These are phyloP conservation scores for Chytriomyces sp. DNA, from an alignment of 192 early-diverging fungal genomes.

Conservation along the genomic window DNA sequence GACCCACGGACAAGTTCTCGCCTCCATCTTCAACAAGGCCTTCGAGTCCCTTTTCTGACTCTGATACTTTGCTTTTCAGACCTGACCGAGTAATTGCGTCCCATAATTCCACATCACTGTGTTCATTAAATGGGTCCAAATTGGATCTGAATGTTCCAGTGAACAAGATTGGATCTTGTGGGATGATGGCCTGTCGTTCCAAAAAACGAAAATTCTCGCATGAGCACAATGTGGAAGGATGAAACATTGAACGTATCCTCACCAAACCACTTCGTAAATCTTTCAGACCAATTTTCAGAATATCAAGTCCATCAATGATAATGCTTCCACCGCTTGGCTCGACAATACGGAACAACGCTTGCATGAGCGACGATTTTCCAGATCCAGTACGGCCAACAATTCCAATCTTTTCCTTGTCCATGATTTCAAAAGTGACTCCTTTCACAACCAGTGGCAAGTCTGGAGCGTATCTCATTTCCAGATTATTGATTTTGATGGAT, in stretches of 20 bases:
- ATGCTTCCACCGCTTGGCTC: slow-evolving; percentile 65
- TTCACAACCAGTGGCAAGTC: slow-evolving; percentile 57
- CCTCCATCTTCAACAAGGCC: slow-evolving; percentile 75
- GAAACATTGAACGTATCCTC: slow-evolving; percentile 65
- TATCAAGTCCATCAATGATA: slow-evolving; percentile 74
- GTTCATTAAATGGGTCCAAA: slow-evolving; percentile 70
- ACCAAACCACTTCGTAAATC: slow-evolving; percentile 62
- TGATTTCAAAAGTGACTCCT: slow-evolving; percentile 45
- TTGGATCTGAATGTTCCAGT: slow-evolving; percentile 60
- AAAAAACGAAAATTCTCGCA: neutral
- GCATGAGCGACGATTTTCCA: slow-evolving; percentile 76
- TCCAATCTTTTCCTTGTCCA: slow-evolving; percentile 53
- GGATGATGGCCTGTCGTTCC: slow-evolving; percentile 35
- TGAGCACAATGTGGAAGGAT: slow-evolving; percentile 37
- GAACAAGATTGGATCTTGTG: slow-evolving; percentile 62
- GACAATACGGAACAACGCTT: slow-evolving; percentile 76
- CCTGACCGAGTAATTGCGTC: slow-evolving; percentile 62
- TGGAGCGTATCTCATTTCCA: slow-evolving; percentile 53
- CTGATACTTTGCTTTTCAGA: slow-evolving; percentile 48
- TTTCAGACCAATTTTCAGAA: slow-evolving; percentile 60
- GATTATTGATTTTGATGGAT: slow-evolving; percentile 46
- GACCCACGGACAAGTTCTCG: slow-evolving; percentile 83
- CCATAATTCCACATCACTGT: slow-evolving; percentile 73
- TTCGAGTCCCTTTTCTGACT: slow-evolving; percentile 61
- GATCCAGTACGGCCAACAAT: slow-evolving; percentile 75